Conservation (phyloP, 495 filamentous ascomycete genomes). For the Lasiosphaeria hispida region DNA sequence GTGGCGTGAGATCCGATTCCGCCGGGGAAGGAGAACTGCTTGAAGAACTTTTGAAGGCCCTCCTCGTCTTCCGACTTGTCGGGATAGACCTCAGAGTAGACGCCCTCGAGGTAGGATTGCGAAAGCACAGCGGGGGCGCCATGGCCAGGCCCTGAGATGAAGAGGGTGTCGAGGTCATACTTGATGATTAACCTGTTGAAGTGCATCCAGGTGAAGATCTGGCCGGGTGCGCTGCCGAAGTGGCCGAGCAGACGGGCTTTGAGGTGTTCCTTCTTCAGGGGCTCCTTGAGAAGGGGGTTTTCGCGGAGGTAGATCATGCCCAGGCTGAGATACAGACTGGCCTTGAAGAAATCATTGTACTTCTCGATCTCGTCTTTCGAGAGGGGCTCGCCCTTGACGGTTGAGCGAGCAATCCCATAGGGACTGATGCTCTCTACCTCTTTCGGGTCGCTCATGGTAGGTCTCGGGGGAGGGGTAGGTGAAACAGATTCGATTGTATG, state of each 20-base stretch:
- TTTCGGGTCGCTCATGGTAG: slow-evolving; percentile 37
- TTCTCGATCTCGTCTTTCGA: slow-evolving; percentile 61
- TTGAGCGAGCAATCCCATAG: slow-evolving; percentile 64
- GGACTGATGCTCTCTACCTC: slow-evolving; percentile 55
- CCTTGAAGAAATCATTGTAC: slow-evolving; percentile 65
- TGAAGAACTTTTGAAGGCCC: slow-evolving; percentile 69
- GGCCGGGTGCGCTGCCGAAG: slow-evolving; percentile 71
- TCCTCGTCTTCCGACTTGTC: slow-evolving; percentile 61
- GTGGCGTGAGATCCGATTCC: slow-evolving; percentile 72
- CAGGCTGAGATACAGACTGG: slow-evolving; percentile 67
- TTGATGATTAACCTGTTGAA: slow-evolving; percentile 76
- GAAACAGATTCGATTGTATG: background rate
- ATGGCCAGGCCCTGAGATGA: slow-evolving; percentile 70
- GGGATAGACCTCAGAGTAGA: slow-evolving; percentile 71
- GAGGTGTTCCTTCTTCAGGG: slow-evolving; percentile 60
- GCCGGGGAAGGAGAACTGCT: slow-evolving; percentile 74
- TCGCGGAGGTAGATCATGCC: slow-evolving; percentile 73
- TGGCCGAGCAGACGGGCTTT: slow-evolving; percentile 70
- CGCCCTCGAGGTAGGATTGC: slow-evolving; percentile 70
- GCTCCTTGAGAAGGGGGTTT: slow-evolving; percentile 64
- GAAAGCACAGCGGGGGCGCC: slow-evolving; percentile 68
- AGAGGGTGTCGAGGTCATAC: slow-evolving; percentile 66
- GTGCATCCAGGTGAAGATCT: slow-evolving; percentile 74
- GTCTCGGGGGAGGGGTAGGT: background rate
- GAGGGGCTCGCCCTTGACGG: slow-evolving; percentile 56